Evolutionary conservation across 495 filamentous ascomycete species (phyloP).

Genomic region (Amorphotheca resinae): DNA sequence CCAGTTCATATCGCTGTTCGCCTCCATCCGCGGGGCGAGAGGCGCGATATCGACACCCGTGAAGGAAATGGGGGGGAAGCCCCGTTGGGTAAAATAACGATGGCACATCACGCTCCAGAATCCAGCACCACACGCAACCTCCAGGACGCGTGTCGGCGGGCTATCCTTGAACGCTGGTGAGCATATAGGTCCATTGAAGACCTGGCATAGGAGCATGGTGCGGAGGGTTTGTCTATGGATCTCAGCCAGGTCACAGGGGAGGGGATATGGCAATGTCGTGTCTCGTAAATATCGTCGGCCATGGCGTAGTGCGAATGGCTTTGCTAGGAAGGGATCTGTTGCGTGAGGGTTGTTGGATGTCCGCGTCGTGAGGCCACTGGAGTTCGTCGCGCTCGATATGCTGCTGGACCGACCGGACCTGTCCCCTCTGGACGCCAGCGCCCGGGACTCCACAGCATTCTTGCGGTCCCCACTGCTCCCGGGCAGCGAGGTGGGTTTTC

Average conservation of each 20-base stretch:
- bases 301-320: conserved; percentile 58
- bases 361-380: conserved; percentile 15
- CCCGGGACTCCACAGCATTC: conserved; percentile 13
- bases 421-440: conserved; percentile 11
- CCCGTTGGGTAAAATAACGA: conserved; percentile 53
- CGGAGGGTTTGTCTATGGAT: conserved; percentile 78
- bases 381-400: conserved; percentile 17
- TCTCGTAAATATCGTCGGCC: conserved; percentile 77
- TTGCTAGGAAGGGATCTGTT: conserved; percentile 25
- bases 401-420: conserved; percentile 11
- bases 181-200: conserved; percentile 71
- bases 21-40: conserved; percentile 54
- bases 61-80: conserved; percentile 51
- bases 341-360: conserved; percentile 15
- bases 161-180: conserved; percentile 49
- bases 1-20: conserved; percentile 63
- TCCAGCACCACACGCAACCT: conserved; percentile 78
- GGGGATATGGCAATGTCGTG: conserved; percentile 57
- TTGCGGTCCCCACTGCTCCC: conserved; percentile 12
- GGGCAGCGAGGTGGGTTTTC: conserved; percentile 13
- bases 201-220: conserved; percentile 66
- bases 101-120: conserved; percentile 85
- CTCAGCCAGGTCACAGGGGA: conserved; percentile 81
- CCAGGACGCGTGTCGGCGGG: conserved; percentile 66
- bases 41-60: conserved; percentile 76